These are phyloP conservation scores for Clavispora fructus DNA, from an alignment of 805 yeast genomes.

Conservation along the genomic window DNA sequence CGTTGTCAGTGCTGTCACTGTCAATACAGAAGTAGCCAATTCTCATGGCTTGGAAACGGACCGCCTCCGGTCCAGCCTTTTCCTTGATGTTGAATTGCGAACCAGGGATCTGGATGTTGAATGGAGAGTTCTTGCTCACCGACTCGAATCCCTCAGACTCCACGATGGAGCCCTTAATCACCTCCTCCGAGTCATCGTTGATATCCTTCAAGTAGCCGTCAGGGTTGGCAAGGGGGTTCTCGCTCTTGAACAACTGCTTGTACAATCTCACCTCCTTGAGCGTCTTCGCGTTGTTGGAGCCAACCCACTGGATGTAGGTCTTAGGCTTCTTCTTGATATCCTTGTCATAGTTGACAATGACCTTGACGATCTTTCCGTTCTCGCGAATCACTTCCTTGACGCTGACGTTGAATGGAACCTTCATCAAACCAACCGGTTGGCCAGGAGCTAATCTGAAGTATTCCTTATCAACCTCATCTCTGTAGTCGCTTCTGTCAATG, in stretches of 20 bases:
- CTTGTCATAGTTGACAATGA: constrained; percentile 77
- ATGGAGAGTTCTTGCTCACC: constrained; percentile 66
- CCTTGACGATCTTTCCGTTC: constrained; percentile 60
- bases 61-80: constrained; percentile 25
- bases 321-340: constrained; percentile 69
- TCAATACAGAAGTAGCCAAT: constrained; percentile 95
- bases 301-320: constrained; percentile 96
- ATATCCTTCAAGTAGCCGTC: constrained; percentile 85
- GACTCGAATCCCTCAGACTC: constrained; percentile 69
- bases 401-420: constrained; percentile 77
- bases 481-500: constrained; percentile 86
- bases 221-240: constrained; percentile 84
- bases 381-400: constrained; percentile 66
- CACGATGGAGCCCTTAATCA: constrained; percentile 59
- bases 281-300: constrained; percentile 53
- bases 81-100: constrained; percentile 72
- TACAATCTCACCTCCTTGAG: constrained; percentile 79
- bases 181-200: constrained; percentile 71
- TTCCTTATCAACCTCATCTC: constrained; percentile 54
- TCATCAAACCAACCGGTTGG: constrained; percentile 91
- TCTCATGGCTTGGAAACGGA: constrained; percentile 95
- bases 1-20: constrained; percentile 56
- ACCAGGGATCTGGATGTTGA: constrained; percentile 56
- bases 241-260: constrained; percentile 82
- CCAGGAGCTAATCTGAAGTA: constrained; percentile 92